Base-by-base conservation (phyloP, 1,139 yeast genomes). In the Blastobotrys raffinosifermentans region DNA sequence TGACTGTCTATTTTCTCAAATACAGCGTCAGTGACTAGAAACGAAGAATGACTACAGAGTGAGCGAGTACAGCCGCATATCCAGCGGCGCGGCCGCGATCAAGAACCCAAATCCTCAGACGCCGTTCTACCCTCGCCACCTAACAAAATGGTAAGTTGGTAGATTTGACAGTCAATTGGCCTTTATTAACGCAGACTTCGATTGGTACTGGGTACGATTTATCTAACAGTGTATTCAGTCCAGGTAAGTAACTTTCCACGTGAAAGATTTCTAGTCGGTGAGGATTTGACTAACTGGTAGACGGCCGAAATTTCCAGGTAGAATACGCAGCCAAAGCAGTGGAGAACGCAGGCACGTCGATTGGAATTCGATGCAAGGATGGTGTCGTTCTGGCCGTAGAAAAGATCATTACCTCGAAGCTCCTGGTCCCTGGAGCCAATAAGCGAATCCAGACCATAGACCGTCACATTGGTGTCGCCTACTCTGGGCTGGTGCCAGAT, bases 251-350 rank as follows among this genome's bases (percentile, higher is more conserved):
- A 16, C 7, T 21, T 11, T 6, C n/a, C 4, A 20, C 8, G 18
- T 11, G 21, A 21, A 35, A 14, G 14, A 18, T n/a, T 8, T 15
- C 43, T 23, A 32, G 23, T 29, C 18, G 35, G 31, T 13, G 9
- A 20, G 9, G 14, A 35, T 17, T 25, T 23, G 19, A 29, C 40
- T 34, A 26, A 37, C 38, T 30, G 8, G 53, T 58, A 60, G 98
- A 93, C 62, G 99, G 99, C 37, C 77, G 98, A 66, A 91, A 89
- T 64, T 93, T 93, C 67, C 99, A 93, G 65, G 98, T 91, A 17
- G 98, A 93, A 64, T 93, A 93, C 55, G 99, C 99, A 30, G 73
- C 83, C 59, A 93, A 93, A 62, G 98, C 98, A 2, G 97, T 91
- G 5, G 98, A 93, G 62, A 89, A 87, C 57, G 96, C 96, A 31